Evolutionary conservation across 768 basidiomycete species (phyloP).

Genomic region (Hortiboletus campestris): DNA sequence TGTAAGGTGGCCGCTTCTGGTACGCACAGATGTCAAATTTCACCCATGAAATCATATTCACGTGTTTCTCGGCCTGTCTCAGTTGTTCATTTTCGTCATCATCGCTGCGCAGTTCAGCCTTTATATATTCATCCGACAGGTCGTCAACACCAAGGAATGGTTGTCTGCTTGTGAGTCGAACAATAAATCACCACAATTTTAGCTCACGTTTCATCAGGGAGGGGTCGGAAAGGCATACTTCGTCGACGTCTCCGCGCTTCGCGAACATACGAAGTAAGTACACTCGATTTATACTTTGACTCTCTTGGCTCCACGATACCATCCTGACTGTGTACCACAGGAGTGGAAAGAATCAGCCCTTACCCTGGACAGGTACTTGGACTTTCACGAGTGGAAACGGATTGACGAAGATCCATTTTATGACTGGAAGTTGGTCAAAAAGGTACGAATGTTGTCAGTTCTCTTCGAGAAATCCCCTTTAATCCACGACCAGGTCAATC

Average conservation of each 20-base stretch:
- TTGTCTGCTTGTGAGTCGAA: constrained; percentile 70
- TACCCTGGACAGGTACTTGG: constrained; percentile 75
- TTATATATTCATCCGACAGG: constrained; percentile 85
- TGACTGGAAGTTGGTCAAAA: constrained; percentile 84
- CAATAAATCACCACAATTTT: background rate
- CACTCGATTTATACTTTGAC: background rate
- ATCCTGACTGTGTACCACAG: constrained; percentile 28
- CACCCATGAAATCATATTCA: constrained; percentile 1
- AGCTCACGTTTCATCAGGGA: constrained; percentile 49
- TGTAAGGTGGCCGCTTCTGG: constrained; percentile 84
- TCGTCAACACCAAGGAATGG: constrained; percentile 95
- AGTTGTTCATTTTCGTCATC: constrained; percentile 82
- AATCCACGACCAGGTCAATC: constrained; percentile 53
- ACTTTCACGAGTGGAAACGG: constrained; percentile 89
- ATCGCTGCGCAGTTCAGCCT: constrained; percentile 82
- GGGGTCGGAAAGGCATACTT: constrained; percentile 78
- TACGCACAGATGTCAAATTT: constrained; percentile 33
- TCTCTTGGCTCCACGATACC: background rate
- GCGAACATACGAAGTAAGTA: constrained; percentile 63
- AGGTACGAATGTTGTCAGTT: constrained; percentile 39
- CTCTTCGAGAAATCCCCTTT: background rate
- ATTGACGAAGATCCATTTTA: constrained; percentile 87
- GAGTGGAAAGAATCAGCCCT: constrained; percentile 88
- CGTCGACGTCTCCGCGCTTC: constrained; percentile 75
- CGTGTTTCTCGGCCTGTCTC: background rate